A percentile compares a stretch with the other conserved stretches of the same genome.
Conservation (phyloP, 2,329 filamentous ascomycete genomes). For the Fusarium sp. region DNA sequence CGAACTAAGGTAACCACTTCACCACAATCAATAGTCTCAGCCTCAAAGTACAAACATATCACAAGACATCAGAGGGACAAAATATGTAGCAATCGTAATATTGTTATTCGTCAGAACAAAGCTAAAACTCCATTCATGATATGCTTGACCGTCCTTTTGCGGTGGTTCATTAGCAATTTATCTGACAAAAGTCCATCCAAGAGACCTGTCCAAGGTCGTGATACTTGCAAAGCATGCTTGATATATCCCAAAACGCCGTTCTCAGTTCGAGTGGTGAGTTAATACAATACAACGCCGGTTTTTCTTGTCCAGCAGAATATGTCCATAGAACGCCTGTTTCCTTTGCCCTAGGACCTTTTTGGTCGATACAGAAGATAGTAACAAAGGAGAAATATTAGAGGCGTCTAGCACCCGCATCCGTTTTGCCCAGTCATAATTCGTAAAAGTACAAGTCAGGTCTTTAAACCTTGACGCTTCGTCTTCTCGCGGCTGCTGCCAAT, state of each 20-base stretch:
- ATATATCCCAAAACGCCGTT: slow-evolving; percentile 40
- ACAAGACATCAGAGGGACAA: neutral
- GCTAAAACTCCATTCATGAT: slow-evolving; percentile 20
- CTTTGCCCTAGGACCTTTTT: slow-evolving; percentile 28
- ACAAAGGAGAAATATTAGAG: slow-evolving; percentile 36
- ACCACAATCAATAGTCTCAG: slow-evolving; percentile 20
- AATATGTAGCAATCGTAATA: slow-evolving; percentile 3
- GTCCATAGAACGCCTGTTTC: slow-evolving; percentile 31
- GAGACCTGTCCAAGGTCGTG: slow-evolving; percentile 38
- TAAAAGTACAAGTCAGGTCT: slow-evolving; percentile 33
- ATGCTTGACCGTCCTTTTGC: slow-evolving; percentile 28
- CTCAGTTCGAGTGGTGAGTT: slow-evolving; percentile 34
- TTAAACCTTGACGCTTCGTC: slow-evolving; percentile 56
- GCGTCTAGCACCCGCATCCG: slow-evolving; percentile 35
- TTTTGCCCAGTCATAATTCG: slow-evolving; percentile 41
- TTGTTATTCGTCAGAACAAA: slow-evolving; percentile 34
- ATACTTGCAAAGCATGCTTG: slow-evolving; percentile 39
- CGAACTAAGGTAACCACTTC: slow-evolving; percentile 33
- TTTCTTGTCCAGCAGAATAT: slow-evolving; percentile 38
- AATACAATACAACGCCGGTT: slow-evolving; percentile 38
- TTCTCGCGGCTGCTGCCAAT: slow-evolving; percentile 47
- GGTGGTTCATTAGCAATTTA: slow-evolving; percentile 43
- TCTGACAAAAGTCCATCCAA: slow-evolving; percentile 34
- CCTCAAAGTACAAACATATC: slow-evolving; percentile 1
- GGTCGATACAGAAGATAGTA: slow-evolving; percentile 35